Evolutionary conservation across 1,284 basidiomycete species (phyloP), one percentile per base, ranked within the genome.

Genomic region (Sutorius eximius): DNA sequence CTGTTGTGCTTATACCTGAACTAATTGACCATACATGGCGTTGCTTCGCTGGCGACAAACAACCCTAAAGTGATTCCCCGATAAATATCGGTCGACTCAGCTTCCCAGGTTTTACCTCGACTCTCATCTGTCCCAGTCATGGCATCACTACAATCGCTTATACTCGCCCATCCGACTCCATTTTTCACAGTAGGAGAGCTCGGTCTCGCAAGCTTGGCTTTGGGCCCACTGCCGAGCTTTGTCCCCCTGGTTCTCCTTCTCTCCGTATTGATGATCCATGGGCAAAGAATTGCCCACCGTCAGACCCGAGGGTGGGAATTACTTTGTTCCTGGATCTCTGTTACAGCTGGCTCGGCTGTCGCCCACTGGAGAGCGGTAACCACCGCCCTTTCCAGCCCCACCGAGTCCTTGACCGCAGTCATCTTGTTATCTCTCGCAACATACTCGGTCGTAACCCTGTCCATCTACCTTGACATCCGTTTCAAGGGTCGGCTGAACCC

Each of bases 311-410:
- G 68, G 32, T 56, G 59, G 34, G 69, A 76, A 38, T 59, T 76
- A 0, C 55, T 68, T 37, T 59, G 73, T 8, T 71, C 79, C 0
- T 78, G 79, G 69, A 34, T 77, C 3, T 61, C 69, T 1, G 61
- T 87, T 5, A 72, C 83, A 0, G 18, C 76, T 0, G 82, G 79
- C 0, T 75, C 79, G 6, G 72, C 76, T 1, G 11, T 82, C 5
- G 77, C 79, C 0, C 80, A 82, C 51, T 59, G 79, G 29, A 65
- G 71, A 8, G 76, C 85, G 1, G 80, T 85, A 1, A 50, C 78
- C 4, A 63, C 78, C 49, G 86, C 87, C 0, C 72, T 89, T 6
- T 85, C 86, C 0, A 81, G 77, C 3, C 67, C 79, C 0, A 63
- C 70, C 3, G 65, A 73, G 11, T 85, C 87, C 0, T 24, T 87